These are phyloP conservation scores for Monilinia fructicola DNA, from an alignment of 2,329 filamentous ascomycete species.

Conservation along the genomic window DNA sequence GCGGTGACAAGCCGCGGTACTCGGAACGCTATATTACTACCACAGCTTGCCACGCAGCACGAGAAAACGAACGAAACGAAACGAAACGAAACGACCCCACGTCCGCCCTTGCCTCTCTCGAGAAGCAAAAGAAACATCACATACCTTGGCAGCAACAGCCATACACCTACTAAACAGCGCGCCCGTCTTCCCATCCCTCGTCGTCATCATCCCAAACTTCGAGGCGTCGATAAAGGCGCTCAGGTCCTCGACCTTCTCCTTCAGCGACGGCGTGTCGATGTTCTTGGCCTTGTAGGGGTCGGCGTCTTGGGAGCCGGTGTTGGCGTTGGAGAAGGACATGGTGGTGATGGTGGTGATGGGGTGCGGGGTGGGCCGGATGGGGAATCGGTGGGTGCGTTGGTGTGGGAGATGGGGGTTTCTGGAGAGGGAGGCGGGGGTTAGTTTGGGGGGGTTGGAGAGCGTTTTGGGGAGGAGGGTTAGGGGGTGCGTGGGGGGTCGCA, in stretches of 20 bases:
- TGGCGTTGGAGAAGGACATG: slow-evolving; percentile 55
- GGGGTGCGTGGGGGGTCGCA: background rate
- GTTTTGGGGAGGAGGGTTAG: background rate
- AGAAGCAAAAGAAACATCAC: slow-evolving; percentile 26
- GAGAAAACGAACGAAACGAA: too few relatives aligned
- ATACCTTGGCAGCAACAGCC: slow-evolving; percentile 76
- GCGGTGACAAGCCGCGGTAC: too few relatives aligned
- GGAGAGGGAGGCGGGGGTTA: background rate
- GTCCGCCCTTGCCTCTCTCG: too few relatives aligned
- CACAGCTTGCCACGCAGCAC: too few relatives aligned
- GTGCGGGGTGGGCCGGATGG: background rate
- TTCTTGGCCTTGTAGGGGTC: slow-evolving; percentile 79
- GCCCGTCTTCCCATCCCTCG: slow-evolving; percentile 62
- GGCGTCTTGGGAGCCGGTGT: slow-evolving; percentile 60
- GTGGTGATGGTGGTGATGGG: slow-evolving; percentile 30
- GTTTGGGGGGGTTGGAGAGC: background rate
- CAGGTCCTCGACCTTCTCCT: slow-evolving; percentile 76
- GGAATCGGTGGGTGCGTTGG: background rate
- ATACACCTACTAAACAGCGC: slow-evolving; percentile 79
- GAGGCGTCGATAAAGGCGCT: slow-evolving; percentile 65
- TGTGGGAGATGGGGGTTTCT: background rate
- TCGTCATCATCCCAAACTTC: slow-evolving; percentile 92
- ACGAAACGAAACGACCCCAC: too few relatives aligned
- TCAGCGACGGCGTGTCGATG: slow-evolving; percentile 58
- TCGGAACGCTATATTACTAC: too few relatives aligned